These are phyloP conservation scores for Cordyceps javanica DNA, from an alignment of 2,329 filamentous ascomycete genomes.

Conservation along the genomic window DNA sequence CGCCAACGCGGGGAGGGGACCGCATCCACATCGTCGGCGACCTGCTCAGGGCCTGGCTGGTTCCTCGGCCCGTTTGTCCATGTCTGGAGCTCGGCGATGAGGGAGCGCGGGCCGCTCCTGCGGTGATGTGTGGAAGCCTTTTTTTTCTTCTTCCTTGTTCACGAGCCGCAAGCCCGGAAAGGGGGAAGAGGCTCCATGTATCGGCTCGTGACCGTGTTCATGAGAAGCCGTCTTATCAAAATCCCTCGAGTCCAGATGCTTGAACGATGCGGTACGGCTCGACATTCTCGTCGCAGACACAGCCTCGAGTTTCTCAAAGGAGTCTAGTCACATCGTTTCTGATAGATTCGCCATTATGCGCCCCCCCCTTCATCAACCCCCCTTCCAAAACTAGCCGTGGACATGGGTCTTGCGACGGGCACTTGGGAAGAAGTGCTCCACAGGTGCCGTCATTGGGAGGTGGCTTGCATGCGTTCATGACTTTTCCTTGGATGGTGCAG, in stretches of 20 bases:
- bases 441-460: not conserved
- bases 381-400: not conserved
- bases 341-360: not conserved
- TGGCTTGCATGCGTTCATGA: conserved; percentile 9
- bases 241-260: too few relatives aligned
- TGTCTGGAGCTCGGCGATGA: not conserved
- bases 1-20: not conserved
- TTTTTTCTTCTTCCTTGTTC: too few relatives aligned
- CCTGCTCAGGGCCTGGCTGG: not conserved
- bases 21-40: conserved; percentile 6
- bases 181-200: too few relatives aligned
- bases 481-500: not conserved
- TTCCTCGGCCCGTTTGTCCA: not conserved
- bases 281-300: not conserved
- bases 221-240: too few relatives aligned
- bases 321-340: not conserved
- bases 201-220: too few relatives aligned
- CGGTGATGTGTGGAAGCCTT: too few relatives aligned
- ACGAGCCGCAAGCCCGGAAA: too few relatives aligned
- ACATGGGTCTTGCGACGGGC: not conserved
- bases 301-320: not conserved
- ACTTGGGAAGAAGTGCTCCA: not conserved
- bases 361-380: not conserved
- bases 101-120: not conserved
- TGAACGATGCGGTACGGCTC: too few relatives aligned